Evolutionary conservation across 495 filamentous ascomycete genomes (phyloP), one percentile per base, ranked within the genome.

Genomic region (Neurospora tetraspora): DNA sequence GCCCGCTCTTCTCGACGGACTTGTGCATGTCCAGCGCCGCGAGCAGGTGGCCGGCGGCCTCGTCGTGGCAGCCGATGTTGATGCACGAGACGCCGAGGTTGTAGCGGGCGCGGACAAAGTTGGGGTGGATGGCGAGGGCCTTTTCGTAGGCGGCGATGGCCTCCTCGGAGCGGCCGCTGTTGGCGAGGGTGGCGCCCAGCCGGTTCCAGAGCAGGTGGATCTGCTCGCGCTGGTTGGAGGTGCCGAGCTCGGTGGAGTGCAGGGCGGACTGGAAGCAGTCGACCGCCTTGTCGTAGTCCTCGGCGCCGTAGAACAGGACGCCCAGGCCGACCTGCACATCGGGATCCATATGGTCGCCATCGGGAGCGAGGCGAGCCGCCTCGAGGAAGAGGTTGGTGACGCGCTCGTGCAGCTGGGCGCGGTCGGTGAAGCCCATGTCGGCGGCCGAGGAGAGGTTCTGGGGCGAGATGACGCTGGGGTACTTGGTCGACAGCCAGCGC

Each of bases 261-360:
- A 99, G 86, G 5, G 96, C 96, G 3, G 95, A 88, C 36, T 89
- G 90, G 88, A 99, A 99, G 83, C 96, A 99, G 85, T 99, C 96
- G 68, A 98, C 96, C 0, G 96, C 96, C 82, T 99, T 99, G 76
- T 94, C 93, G 86, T 97, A 98, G 79, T 98, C 94, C 78, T 98
- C 96, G 8, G 91, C 93, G 70, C 94, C 95, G 85, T 99, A 99
- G 87, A 98, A 98, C 40, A 99, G 90, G 23, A 98, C 96, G 43
- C 96, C 96, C 2, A 99, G 87, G 0, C 96, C 96, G 74, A 99
- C 96, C 83, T 98, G 96, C 5, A 99, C 96, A 77, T 99, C 96
- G 0, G 95, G 94, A 79, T 99, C 96, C 92, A 98, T 97, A 75
- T 93, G 91, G 75, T 81, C 84, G 69, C 94, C 94, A 16, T 91